Conservation (phyloP, 2,329 filamentous ascomycete genomes). For the Diaporthe citrichinensis region DNA sequence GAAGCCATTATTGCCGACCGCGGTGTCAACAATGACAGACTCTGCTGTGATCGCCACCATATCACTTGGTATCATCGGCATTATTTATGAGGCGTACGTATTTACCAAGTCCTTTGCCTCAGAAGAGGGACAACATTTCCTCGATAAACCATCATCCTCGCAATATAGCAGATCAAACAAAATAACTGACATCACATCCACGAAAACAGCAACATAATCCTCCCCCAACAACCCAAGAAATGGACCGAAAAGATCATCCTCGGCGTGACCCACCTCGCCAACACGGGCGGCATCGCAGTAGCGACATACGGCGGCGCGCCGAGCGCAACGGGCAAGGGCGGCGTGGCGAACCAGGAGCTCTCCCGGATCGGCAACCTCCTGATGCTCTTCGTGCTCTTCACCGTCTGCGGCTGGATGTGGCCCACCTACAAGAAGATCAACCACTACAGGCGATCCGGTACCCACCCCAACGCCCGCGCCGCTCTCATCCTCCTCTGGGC, state of each 20-base stretch:
- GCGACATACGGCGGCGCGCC: constrained; percentile 44
- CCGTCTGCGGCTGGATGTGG: constrained; percentile 45
- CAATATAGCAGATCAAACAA: background rate
- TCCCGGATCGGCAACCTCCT: constrained; percentile 45
- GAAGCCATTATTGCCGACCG: constrained; percentile 44
- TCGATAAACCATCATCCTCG: background rate
- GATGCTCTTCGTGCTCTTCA: constrained; percentile 45
- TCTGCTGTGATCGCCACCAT: constrained; percentile 46
- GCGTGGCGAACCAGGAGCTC: constrained; percentile 41
- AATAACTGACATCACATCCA: background rate
- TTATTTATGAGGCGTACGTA: constrained; percentile 49
- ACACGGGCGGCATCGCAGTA: constrained; percentile 44
- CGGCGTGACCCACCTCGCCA: constrained; percentile 45
- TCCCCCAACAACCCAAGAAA: constrained; percentile 18
- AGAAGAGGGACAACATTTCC: background rate
- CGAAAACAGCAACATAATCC: constrained; percentile 31
- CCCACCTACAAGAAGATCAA: constrained; percentile 42
- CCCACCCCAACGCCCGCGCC: constrained; percentile 42
- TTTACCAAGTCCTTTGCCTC: background rate
- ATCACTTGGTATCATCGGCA: constrained; percentile 40
- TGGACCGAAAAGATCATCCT: constrained; percentile 45
- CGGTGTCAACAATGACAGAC: constrained; percentile 48
- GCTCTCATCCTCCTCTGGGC: constrained; percentile 42
- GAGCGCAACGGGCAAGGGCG: constrained; percentile 33
- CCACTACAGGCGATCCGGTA: background rate